Evolutionary conservation across 129 eudicot genomes (phyloP).

Genomic region (Flaveria bidentis): DNA sequence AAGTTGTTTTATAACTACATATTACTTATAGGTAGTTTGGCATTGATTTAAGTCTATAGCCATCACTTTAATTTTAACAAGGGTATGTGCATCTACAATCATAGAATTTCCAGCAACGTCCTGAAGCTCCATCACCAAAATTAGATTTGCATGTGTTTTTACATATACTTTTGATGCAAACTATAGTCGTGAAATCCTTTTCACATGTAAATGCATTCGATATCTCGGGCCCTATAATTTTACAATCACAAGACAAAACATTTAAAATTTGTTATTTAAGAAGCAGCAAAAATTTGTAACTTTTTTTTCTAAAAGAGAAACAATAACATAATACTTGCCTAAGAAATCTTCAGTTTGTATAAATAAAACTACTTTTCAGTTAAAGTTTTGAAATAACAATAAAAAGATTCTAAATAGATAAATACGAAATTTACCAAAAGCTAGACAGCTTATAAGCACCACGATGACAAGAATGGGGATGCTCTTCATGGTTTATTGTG

Average conservation of each 20-base stretch:
- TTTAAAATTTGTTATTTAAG: background rate
- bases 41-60: background rate
- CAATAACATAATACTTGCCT: background rate
- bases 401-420: background rate
- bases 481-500: slow-evolving; percentile 6
- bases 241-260: background rate
- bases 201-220: background rate
- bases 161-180: background rate
- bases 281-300: background rate
- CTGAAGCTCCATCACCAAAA: background rate
- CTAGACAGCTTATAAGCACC: background rate
- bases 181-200: background rate
- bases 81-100: slow-evolving; percentile 3
- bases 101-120: background rate
- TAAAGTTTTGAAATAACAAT: background rate
- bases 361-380: background rate
- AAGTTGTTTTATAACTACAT: too few species aligned
- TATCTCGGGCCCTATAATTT: background rate
- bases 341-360: background rate
- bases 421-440: background rate
- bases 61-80: background rate
- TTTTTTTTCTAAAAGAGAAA: background rate
- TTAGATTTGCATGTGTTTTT: slow-evolving; percentile 11
- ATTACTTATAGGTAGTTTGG: background rate
- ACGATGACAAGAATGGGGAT: background rate